Base-by-base conservation (phyloP, 202 grass and related monocot genomes). In the Sporobolus alterniflorus region DNA sequence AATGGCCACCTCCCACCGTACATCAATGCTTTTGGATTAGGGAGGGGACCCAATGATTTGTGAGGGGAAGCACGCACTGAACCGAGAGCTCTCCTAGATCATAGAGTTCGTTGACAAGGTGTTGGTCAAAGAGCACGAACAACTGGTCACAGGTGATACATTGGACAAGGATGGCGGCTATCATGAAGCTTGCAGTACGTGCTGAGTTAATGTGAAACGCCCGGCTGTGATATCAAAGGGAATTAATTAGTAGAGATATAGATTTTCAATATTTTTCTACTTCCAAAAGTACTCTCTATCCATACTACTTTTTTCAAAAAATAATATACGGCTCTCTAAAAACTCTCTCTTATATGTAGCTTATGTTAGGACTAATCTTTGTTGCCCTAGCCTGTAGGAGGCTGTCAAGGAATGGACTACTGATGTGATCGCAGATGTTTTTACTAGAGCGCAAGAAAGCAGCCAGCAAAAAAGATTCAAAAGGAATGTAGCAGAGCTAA, bases 391-490 rank as follows among this genome's bases (percentile, higher is more conserved):
- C 54, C 42, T 95, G 73, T 82, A 98, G 96, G 89, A 92, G 49
- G 77, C 95, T 71, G 79, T 90, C 67, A 94, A 86, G 68, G 89
- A 95, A 86, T 95, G 91, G 87, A 78, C 74, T 56, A 89, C 84
- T 17, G 93, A 95, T 71, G 80, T 90, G 70, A 78, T 93, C 67
- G 90, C 64, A 7, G 90, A 95, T 83, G 83, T 89, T 26, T 84
- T 95, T 62, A 92, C 90, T 14, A 86, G 96, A 78, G 90, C 74
- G 10, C 93, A 98, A 95, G 91, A 98, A 40, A 88, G 62, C 70
- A 89, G 61, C 25, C 95, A 98, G 82, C 43, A 61, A 41, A 98
- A 90, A 62, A 93, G 63, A 93, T 74, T 51, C 41, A 46, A 32
- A 74, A 82, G 67, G 60, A 49, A 57, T 8, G 11, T 40, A 18